These are phyloP conservation scores for Syncephalastrum racemosum DNA, from an alignment of 371 early-diverging fungal genomes.

Conservation along the genomic window DNA sequence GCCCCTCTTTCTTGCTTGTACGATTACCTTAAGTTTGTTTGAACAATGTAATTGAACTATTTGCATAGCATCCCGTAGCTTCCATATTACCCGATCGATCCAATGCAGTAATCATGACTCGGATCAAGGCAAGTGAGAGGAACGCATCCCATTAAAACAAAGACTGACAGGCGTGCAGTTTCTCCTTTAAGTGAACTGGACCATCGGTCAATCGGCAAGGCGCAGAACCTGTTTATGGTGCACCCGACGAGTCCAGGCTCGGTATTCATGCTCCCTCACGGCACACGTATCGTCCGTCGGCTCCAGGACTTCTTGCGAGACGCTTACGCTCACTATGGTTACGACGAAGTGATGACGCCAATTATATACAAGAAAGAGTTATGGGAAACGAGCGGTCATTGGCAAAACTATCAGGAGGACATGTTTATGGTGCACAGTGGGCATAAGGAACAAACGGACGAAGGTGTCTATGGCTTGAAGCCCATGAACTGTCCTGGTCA, in stretches of 20 bases:
- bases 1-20: neutral
- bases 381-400: conserved; percentile 97
- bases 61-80: neutral
- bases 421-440: conserved; percentile 63
- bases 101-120: neutral
- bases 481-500: conserved; percentile 99
- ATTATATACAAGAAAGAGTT: conserved; percentile 92
- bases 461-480: conserved; percentile 77
- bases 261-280: conserved; percentile 94
- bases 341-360: conserved; percentile 95
- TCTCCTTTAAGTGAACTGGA: conserved; percentile 54
- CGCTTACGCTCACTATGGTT: conserved; percentile 90
- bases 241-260: conserved; percentile 89
- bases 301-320: conserved; percentile 65
- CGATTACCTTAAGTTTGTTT: neutral
- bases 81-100: conserved; percentile 3
- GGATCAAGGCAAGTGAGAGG: neutral
- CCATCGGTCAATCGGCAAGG: conserved; percentile 95
- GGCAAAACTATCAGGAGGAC: conserved; percentile 89
- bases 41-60: conserved; percentile 3
- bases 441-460: conserved; percentile 47
- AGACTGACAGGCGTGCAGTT: neutral
- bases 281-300: conserved; percentile 85
- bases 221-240: conserved; percentile 69
- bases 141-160: neutral